These are phyloP conservation scores for Pichia terricola DNA, from an alignment of 1,139 yeast species.

Conservation along the genomic window DNA sequence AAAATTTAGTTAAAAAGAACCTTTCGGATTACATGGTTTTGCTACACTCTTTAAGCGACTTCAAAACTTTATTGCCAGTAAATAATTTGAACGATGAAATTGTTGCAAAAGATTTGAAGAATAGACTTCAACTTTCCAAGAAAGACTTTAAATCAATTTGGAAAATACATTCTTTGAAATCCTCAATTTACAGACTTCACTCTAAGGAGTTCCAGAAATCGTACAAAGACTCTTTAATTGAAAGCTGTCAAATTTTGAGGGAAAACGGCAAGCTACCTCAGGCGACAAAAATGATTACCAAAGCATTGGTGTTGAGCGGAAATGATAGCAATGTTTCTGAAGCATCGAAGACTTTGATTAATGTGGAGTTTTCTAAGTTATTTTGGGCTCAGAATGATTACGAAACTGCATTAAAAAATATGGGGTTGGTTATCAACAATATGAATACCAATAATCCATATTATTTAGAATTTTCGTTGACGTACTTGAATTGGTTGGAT, in stretches of 20 bases:
- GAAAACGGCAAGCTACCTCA: constrained; percentile 61
- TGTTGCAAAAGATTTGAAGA: constrained; percentile 9
- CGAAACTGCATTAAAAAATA: constrained; percentile 68
- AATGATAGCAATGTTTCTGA: constrained; percentile 6
- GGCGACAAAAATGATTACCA: constrained; percentile 64
- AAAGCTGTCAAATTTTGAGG: constrained; percentile 59
- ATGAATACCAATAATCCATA: constrained; percentile 13
- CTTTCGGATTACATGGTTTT: constrained; percentile 36
- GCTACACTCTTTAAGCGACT: constrained; percentile 66
- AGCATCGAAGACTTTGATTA: constrained; percentile 36
- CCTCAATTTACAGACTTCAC: constrained; percentile 41
- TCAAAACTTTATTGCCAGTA: constrained; percentile 28
- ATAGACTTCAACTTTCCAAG: constrained; percentile 42
- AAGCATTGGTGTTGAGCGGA: constrained; percentile 44
- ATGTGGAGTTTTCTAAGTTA: constrained; percentile 72
- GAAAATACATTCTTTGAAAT: constrained; percentile 50
- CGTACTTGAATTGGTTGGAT: constrained; percentile 86
- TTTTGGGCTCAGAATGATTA: constrained; percentile 89
- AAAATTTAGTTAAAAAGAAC: constrained; percentile 42
- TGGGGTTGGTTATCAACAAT: constrained; percentile 34
- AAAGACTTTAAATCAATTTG: constrained; percentile 57
- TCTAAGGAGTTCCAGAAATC: constrained; percentile 31
- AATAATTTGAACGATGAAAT: constrained; percentile 7
- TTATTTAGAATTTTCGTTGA: constrained; percentile 50
- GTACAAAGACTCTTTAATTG: constrained; percentile 45